Evolutionary conservation across 2,329 filamentous ascomycete genomes (phyloP).

Genomic region (Aspergillus sp.): DNA sequence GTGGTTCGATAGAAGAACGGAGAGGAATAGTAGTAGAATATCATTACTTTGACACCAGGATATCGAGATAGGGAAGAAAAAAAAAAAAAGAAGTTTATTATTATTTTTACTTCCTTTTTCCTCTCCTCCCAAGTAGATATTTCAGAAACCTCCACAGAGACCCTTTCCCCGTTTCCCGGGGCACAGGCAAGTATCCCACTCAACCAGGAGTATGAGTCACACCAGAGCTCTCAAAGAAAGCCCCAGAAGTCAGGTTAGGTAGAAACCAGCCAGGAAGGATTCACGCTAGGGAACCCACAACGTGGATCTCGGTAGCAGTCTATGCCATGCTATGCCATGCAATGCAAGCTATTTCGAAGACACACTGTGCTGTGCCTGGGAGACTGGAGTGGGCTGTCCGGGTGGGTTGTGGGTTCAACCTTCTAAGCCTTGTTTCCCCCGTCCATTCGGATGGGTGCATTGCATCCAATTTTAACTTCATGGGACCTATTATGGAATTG

Average conservation of each 20-base stretch:
- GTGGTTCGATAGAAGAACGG: neutral
- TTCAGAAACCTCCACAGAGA: neutral
- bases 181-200: neutral
- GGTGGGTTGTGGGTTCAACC: neutral
- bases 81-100: conserved; percentile 2
- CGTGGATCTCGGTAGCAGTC: conserved; percentile 4
- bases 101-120: neutral
- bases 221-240: neutral
- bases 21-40: conserved; percentile 1
- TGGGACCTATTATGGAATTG: neutral
- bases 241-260: neutral
- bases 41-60: neutral
- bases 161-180: neutral
- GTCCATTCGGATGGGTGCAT: neutral
- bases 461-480: neutral
- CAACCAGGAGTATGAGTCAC: neutral
- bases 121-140: neutral
- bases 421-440: neutral
- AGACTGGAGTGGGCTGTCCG: neutral
- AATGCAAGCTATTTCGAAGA: conserved; percentile 14
- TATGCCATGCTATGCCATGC: conserved; percentile 12
- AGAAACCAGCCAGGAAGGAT: conserved; percentile 2
- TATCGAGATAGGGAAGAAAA: neutral
- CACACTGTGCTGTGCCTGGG: neutral
- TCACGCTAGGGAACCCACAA: conserved; percentile 2